A percentile compares a stretch with the other conserved stretches of the same genome.
These are phyloP conservation scores for Chrysoporthe austroafricana DNA, from an alignment of 2,329 filamentous ascomycete species.

Conservation along the genomic window DNA sequence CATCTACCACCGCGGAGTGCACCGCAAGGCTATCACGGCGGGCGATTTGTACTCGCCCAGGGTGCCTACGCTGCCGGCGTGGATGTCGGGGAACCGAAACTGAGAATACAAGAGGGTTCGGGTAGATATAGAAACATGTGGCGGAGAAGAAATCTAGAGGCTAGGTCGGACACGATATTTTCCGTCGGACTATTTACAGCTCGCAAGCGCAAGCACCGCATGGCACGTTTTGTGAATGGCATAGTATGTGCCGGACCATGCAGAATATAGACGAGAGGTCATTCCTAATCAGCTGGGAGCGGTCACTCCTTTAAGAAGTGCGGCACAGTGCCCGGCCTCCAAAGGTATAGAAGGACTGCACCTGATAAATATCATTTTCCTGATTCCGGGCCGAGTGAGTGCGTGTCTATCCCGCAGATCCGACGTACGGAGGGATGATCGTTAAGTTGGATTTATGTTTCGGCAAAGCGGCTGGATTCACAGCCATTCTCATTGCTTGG, in stretches of 20 bases:
- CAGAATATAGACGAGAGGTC: no score
- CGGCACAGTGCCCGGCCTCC: background rate
- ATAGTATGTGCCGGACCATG: no score
- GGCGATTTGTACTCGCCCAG: conserved; percentile 16
- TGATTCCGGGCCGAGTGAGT: no score
- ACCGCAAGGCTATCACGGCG: conserved; percentile 19
- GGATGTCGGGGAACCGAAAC: conserved; percentile 27
- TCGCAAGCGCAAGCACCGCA: background rate
- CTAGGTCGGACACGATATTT: background rate
- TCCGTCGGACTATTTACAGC: background rate
- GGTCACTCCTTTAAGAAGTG: no score
- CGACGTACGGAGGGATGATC: background rate
- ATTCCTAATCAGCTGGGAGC: no score
- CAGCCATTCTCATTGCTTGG: background rate
- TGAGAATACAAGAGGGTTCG: no score
- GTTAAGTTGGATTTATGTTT: no score
- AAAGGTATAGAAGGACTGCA: background rate
- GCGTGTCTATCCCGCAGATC: background rate
- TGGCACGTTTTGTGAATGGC: no score
- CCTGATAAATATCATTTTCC: background rate
- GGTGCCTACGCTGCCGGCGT: conserved; percentile 23
- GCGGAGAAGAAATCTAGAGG: background rate
- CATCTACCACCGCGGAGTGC: conserved; percentile 2
- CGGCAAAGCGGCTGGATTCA: no score
- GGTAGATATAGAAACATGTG: background rate